Conservation (phyloP, 2,329 filamentous ascomycete genomes). For the Fusarium aywerte region DNA sequence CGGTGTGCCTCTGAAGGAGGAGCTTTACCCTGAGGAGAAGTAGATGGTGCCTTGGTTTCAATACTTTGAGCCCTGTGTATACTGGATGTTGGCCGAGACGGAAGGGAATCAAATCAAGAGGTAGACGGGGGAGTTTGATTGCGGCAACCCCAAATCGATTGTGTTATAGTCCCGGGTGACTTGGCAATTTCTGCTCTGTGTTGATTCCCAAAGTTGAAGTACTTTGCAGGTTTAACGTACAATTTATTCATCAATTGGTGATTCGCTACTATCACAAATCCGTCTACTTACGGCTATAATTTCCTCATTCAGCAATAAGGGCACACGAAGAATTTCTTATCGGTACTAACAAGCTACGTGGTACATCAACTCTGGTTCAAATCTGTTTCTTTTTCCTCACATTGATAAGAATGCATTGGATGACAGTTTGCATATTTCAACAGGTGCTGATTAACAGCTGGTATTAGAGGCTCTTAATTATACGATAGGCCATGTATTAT, state of each 20-base stretch:
- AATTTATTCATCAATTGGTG: slow-evolving; percentile 11
- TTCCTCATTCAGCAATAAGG: background rate
- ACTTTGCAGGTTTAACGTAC: slow-evolving; percentile 31
- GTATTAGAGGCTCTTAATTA: background rate
- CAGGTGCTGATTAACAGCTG: background rate
- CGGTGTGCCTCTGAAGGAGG: slow-evolving; percentile 90
- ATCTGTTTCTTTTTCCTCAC: background rate
- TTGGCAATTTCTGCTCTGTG: slow-evolving; percentile 40
- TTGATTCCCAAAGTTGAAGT: slow-evolving; percentile 40
- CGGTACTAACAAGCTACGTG: background rate
- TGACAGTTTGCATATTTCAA: background rate
- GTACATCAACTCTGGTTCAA: background rate
- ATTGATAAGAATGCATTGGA: background rate
- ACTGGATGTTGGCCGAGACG: slow-evolving; percentile 51
- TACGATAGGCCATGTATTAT: slow-evolving; percentile 12
- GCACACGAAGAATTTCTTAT: background rate
- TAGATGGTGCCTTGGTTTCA: slow-evolving; percentile 49
- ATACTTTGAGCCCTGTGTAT: slow-evolving; percentile 47
- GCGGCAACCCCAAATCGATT: slow-evolving; percentile 49
- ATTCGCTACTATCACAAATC: background rate
- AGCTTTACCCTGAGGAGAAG: slow-evolving; percentile 80
- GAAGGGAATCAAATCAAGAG: slow-evolving; percentile 45
- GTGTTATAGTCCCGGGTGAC: slow-evolving; percentile 47
- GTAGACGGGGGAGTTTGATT: slow-evolving; percentile 48
- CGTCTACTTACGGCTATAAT: background rate